Conservation (phyloP, 306 rosid genomes). For the Biancaea sappan region DNA sequence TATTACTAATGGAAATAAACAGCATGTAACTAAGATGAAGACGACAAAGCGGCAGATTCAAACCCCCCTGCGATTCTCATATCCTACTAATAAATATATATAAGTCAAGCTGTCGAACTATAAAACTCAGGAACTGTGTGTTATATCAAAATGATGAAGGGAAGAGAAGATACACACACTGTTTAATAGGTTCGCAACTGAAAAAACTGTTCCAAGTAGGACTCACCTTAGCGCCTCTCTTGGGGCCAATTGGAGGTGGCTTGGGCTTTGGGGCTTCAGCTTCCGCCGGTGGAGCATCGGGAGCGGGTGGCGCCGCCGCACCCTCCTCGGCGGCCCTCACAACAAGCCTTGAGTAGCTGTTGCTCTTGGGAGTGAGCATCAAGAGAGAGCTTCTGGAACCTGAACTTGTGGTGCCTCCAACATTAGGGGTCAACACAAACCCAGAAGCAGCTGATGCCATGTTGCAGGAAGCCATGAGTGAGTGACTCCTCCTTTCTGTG, state of each 20-base stretch:
- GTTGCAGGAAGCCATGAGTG: slow-evolving; percentile 52
- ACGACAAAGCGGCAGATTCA: neutral
- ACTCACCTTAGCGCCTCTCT: slow-evolving; percentile 76
- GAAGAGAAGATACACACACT: too few species aligned
- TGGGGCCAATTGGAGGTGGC: slow-evolving; percentile 80
- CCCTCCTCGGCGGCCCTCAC: slow-evolving; percentile 61
- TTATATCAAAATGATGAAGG: neutral
- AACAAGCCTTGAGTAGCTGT: slow-evolving; percentile 45
- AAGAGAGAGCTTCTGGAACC: slow-evolving; percentile 35
- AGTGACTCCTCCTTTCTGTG: neutral
- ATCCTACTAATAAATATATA: neutral
- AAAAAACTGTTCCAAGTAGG: neutral
- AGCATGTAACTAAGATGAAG: too few species aligned
- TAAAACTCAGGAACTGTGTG: neutral
- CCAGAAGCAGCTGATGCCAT: slow-evolving; percentile 85
- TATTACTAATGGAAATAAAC: neutral
- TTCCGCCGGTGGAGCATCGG: slow-evolving; percentile 42
- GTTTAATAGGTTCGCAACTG: too few species aligned
- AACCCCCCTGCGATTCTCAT: neutral
- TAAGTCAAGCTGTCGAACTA: neutral
- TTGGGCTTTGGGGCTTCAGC: slow-evolving; percentile 55
- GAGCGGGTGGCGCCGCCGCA: slow-evolving; percentile 37
- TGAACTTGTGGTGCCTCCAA: slow-evolving; percentile 43
- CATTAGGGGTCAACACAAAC: slow-evolving; percentile 54
- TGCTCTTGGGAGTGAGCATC: slow-evolving; percentile 47